These are phyloP conservation scores for Senna siamea DNA, from an alignment of 306 rosid species.

Conservation along the genomic window DNA sequence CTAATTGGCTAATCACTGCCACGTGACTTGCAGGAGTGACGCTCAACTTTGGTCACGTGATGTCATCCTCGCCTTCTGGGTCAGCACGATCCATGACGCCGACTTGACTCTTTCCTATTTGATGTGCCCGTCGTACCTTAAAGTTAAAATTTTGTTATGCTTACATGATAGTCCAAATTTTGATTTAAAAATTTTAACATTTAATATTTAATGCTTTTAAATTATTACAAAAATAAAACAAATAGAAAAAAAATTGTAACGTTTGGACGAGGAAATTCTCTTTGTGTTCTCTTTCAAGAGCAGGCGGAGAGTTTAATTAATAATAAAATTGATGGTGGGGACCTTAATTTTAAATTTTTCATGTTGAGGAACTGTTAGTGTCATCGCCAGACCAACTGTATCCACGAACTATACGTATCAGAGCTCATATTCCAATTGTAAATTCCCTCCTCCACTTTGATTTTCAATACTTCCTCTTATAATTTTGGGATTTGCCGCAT, in stretches of 20 bases:
- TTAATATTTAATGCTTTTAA: too few species aligned
- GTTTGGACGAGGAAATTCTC: too few species aligned
- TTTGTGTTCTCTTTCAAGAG: not conserved
- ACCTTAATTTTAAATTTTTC: not conserved
- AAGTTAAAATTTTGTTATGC: too few species aligned
- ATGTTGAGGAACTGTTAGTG: constrained; percentile 30
- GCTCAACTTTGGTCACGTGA: constrained; percentile 46
- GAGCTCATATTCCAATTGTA: constrained; percentile 20
- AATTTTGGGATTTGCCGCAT: not conserved
- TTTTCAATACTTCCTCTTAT: not conserved
- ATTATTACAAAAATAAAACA: too few species aligned
- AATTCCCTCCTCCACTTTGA: not conserved
- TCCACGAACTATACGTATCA: constrained; percentile 16
- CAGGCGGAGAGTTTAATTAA: not conserved
- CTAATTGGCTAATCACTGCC: constrained; percentile 10
- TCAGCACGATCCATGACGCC: not conserved
- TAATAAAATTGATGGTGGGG: not conserved
- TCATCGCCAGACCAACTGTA: constrained; percentile 33
- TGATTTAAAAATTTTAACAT: too few species aligned
- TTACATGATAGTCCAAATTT: too few species aligned
- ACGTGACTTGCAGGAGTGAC: constrained; percentile 41
- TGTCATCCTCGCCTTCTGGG: constrained; percentile 31
- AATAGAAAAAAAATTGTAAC: too few species aligned
- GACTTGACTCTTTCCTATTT: constrained; percentile 3
- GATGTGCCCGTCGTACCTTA: too few species aligned